phyloP scores from a whole-genome alignment of 2,329 filamentous ascomycete genomes.

The Claviceps sp. region DNA sequence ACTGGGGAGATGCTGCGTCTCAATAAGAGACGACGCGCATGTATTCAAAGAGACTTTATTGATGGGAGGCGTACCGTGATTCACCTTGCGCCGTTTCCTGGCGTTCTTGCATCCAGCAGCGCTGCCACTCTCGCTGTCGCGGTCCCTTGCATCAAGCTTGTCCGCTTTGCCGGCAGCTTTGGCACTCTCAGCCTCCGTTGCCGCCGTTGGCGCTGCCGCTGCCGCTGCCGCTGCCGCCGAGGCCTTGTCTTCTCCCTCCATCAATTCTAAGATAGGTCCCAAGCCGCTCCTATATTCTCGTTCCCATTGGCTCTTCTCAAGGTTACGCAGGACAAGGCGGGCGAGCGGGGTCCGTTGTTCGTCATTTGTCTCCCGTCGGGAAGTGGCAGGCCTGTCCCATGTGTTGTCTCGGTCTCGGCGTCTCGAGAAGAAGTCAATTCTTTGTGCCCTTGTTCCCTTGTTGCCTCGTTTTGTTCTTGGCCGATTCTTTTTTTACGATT shows the following conservation, averaged over 20 bases:
- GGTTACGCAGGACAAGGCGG: conserved; percentile 18
- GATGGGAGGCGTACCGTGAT: conserved; percentile 55
- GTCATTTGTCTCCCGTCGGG: conserved; percentile 17
- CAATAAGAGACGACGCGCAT: neutral
- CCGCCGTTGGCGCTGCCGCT: neutral
- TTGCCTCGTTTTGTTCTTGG: too few relatives aligned
- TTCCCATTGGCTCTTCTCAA: conserved; percentile 16
- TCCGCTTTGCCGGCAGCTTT: conserved; percentile 14
- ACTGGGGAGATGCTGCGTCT: neutral
- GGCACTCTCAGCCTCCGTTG: conserved; percentile 9
- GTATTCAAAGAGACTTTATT: neutral
- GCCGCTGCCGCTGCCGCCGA: conserved; percentile 6
- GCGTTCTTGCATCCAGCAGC: conserved; percentile 37
- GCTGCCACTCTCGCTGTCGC: neutral
- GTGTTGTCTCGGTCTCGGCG: neutral
- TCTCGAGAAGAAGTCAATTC: too few relatives aligned
- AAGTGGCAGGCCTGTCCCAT: conserved; percentile 13
- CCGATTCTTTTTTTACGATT: neutral
- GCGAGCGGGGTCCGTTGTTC: conserved; percentile 11
- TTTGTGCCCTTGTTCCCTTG: too few relatives aligned
- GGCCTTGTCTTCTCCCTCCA: conserved; percentile 18
- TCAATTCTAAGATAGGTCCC: conserved; percentile 12
- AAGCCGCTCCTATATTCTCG: conserved; percentile 16
- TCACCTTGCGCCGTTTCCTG: conserved; percentile 80
- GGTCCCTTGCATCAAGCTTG: conserved; percentile 5